These are phyloP conservation scores for Dimocarpus longan DNA, from an alignment of 345 rosid genomes.

Conservation along the genomic window DNA sequence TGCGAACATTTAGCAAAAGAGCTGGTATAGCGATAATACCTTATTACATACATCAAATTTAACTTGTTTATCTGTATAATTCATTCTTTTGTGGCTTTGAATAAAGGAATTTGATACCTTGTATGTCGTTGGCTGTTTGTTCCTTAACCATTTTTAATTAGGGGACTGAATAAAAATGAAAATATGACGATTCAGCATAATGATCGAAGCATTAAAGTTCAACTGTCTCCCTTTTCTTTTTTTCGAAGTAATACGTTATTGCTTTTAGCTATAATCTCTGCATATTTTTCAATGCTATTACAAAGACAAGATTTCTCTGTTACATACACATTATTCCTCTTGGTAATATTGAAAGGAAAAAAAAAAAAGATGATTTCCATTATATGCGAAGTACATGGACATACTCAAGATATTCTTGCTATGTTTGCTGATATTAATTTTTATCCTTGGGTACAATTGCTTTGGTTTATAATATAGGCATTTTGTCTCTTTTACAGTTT, in stretches of 20 bases:
- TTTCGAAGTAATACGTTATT: background rate
- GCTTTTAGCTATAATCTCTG: background rate
- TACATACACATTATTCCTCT: background rate
- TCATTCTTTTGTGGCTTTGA: background rate
- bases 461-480: too few relatives aligned
- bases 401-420: too few relatives aligned
- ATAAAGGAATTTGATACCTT: conserved; percentile 8
- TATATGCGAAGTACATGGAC: too few relatives aligned
- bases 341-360: too few relatives aligned
- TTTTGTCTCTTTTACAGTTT: too few relatives aligned
- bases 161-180: background rate
- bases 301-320: background rate
- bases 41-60: background rate
- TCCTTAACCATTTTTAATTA: background rate
- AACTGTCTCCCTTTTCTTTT: too few relatives aligned
- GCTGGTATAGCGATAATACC: conserved; percentile 60
- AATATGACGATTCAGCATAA: background rate
- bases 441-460: too few relatives aligned
- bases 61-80: background rate
- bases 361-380: too few relatives aligned
- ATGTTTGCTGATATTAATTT: too few relatives aligned
- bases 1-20: conserved; percentile 97
- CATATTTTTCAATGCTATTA: background rate
- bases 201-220: background rate
- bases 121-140: background rate